Evolutionary conservation across 192 early-diverging fungal species (phyloP).

Genomic region (Bifiguratus adelaidae): DNA sequence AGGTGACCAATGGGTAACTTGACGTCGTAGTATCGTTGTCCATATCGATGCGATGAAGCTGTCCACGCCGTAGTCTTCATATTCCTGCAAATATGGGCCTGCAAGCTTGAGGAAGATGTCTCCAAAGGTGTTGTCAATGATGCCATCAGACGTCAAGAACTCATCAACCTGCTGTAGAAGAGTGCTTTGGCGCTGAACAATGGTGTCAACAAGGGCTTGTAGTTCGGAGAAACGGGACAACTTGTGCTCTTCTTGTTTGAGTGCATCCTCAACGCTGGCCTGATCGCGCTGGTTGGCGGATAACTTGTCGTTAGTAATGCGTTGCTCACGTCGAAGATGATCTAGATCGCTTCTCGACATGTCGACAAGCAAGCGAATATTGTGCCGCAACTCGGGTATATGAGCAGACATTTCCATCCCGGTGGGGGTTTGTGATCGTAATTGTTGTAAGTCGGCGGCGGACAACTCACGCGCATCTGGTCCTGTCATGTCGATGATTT

Average conservation of each 20-base stretch:
- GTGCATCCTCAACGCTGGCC: conserved; percentile 14
- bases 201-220: conserved; percentile 26
- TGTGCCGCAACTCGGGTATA: conserved; percentile 70
- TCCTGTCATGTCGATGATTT: conserved; percentile 83
- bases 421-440: conserved; percentile 31
- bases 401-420: conserved; percentile 38
- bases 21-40: conserved; percentile 3
- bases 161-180: neutral
- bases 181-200: no score
- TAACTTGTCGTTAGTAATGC: conserved; percentile 30
- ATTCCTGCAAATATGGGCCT: conserved; percentile 44
- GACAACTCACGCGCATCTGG: conserved; percentile 39
- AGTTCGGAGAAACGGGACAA: conserved; percentile 33
- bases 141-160: neutral
- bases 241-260: conserved; percentile 21
- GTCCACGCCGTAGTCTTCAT: conserved; percentile 49
- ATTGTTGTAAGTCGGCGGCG: conserved; percentile 5
- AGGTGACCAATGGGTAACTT: neutral
- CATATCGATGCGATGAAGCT: conserved; percentile 47
- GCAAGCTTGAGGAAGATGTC: conserved; percentile 44
- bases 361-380: conserved; percentile 62
- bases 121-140: conserved; percentile 30
- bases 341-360: conserved; percentile 59
- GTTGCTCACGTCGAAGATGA: conserved; percentile 42
- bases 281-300: conserved; percentile 28